Base-by-base conservation (phyloP, 176 grass and related monocot species). In the Musa schizocarpa region DNA sequence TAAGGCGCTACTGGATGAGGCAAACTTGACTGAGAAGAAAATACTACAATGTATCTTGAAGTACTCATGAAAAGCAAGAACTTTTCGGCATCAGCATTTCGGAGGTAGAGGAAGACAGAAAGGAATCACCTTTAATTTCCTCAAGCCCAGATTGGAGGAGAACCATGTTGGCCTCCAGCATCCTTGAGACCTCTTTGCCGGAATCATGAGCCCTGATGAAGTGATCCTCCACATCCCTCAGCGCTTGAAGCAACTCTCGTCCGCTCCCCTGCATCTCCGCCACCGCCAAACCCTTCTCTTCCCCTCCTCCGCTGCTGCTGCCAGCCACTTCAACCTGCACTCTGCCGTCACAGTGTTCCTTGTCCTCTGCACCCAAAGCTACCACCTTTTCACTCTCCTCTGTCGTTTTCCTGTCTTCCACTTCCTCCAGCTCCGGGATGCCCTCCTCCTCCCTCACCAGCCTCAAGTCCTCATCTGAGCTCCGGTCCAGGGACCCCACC, bases 391-490 rank as follows among this genome's bases (percentile, higher is more conserved):
- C 43, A 52, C 57, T 43, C 17, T 67, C 51, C 25, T 72, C 26
- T 27, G 56, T 29, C 27, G 34, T 48, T 43, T 72, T 72, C 24
- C 43, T 55, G 58, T 82, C 49, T 52, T 50, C 49, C 50, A 82
- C 83, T 76, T 97, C 93, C 81, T 98, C 95, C 21, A 98, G 86
- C 50, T 98, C 88, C 2, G 95, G 95, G 71, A 98, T 97, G 81
- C 95, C 95, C 65, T 94, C 95, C 54, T 87, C 79, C 82, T 93
- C 95, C 85, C 90, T 82, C 10, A 93, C 76, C 53, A 80, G 80
- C 52, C 88, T 92, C 86, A 99, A 70, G 68, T 93, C 90, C 82
- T 99, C 86, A 50, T 99, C 90, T 49, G 78, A 73, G 22, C 29
- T 72, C 43, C 55, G 25, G 14, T 70, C 56, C 12, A 72, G 20